Evolutionary conservation across 2,329 filamentous ascomycete genomes (phyloP).

Genomic region (Fusarium tricinctum): DNA sequence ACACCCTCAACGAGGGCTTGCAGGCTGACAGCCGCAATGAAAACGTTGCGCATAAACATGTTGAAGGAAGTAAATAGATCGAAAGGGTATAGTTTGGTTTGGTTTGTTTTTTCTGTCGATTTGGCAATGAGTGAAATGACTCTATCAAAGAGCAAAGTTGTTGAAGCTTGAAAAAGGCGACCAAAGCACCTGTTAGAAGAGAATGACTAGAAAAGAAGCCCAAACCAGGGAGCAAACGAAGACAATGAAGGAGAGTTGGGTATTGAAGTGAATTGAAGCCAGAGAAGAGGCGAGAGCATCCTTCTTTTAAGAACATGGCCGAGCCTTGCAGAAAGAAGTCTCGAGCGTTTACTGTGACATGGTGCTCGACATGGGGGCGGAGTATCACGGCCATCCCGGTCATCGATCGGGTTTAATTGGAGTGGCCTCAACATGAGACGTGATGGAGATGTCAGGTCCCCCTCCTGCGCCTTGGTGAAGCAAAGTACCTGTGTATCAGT

Average conservation of each 20-base stretch:
- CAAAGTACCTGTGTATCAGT: conserved; percentile 24
- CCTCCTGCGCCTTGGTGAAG: conserved; percentile 25
- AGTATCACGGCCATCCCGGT: conserved; percentile 38
- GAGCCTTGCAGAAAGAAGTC: background rate
- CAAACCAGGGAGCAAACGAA: conserved; percentile 45
- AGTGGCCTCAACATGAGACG: conserved; percentile 50
- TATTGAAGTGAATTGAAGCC: conserved; percentile 31
- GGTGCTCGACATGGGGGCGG: conserved; percentile 10
- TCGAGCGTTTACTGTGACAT: conserved; percentile 33
- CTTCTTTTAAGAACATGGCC: conserved; percentile 36
- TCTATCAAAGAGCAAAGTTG: conserved; percentile 49
- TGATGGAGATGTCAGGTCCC: conserved; percentile 39
- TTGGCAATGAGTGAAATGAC: conserved; percentile 43
- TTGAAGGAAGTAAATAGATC: conserved; percentile 28
- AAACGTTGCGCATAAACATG: conserved; percentile 46
- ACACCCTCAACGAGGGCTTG: conserved; percentile 41
- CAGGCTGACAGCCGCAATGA: conserved; percentile 46
- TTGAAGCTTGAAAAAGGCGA: conserved; percentile 46
- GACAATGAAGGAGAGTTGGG: conserved; percentile 39
- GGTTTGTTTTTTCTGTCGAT: conserved; percentile 46
- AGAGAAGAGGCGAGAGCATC: conserved; percentile 32
- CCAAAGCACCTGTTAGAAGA: conserved; percentile 48
- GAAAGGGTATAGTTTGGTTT: conserved; percentile 14
- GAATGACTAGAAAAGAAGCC: conserved; percentile 48
- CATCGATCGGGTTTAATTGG: conserved; percentile 46